Evolutionary conservation across 306 rosid genomes (phyloP).

Genomic region (Prunus mongolica): DNA sequence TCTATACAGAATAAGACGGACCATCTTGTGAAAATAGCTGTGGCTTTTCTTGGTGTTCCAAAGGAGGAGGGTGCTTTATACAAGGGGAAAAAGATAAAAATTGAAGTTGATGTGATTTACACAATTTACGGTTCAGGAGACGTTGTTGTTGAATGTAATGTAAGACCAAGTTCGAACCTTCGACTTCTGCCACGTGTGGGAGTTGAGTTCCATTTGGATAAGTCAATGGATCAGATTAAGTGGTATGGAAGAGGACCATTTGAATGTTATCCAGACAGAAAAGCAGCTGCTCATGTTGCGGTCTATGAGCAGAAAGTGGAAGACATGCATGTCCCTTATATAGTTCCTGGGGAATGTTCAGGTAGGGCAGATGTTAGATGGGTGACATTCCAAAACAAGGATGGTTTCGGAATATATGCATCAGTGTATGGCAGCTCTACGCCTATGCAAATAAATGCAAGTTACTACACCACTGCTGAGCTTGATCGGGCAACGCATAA

Average conservation of each 20-base stretch:
- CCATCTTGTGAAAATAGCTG: constrained; percentile 36
- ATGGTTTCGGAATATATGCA: constrained; percentile 83
- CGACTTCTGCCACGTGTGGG: constrained; percentile 98
- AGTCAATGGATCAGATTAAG: constrained; percentile 53
- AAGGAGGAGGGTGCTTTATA: constrained; percentile 31
- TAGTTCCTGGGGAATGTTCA: constrained; percentile 81
- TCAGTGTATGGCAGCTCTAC: constrained; percentile 72
- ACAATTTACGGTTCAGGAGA: constrained; percentile 74
- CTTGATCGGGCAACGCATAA: constrained; percentile 73
- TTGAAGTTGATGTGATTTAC: constrained; percentile 52
- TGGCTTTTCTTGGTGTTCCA: constrained; percentile 52
- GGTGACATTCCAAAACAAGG: constrained; percentile 68
- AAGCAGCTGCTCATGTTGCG: constrained; percentile 80
- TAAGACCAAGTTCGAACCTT: constrained; percentile 59
- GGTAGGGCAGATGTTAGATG: constrained; percentile 94
- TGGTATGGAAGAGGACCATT: constrained; percentile 98
- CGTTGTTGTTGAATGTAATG: constrained; percentile 61
- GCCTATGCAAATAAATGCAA: constrained; percentile 91
- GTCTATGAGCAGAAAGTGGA: constrained; percentile 56
- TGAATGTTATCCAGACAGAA: constrained; percentile 91
- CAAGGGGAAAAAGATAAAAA: constrained; percentile 21
- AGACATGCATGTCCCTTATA: constrained; percentile 89
- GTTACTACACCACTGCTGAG: constrained; percentile 69
- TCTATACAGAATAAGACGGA: constrained; percentile 38
- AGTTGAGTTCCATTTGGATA: constrained; percentile 61